Evolutionary conservation across 2,329 filamentous ascomycete genomes (phyloP), one percentile per base, ranked within the genome.

Genomic region (Phymatotrichopsis omnivora): DNA sequence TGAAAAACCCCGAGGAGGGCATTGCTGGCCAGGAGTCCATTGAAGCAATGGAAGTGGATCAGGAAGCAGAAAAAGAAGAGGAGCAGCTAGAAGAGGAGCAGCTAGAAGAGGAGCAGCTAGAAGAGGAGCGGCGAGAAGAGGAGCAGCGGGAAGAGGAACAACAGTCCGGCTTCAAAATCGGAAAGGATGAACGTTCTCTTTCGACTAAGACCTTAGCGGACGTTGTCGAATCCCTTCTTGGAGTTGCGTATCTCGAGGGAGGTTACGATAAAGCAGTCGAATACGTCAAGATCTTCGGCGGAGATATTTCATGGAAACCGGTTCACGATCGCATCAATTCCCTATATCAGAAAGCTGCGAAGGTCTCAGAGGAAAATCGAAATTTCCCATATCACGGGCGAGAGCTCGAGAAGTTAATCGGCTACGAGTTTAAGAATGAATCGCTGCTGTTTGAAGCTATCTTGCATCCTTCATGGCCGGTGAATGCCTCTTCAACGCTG

Each of bases 181-280:
- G n/a, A n/a, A n/a, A n/a, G n/a, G n/a, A n/a, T n/a, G n/a, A n/a
- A n/a, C n/a, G n/a, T n/a, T n/a, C n/a, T n/a, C 41, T 86, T 24
- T 81, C 84, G 0, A 81, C 77, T 1, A 96, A 96, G 60, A 75
- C 75, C 0, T 71, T 95, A 6, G 89, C 89, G 3, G 89, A 96
- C 57, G 79, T 95, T 0, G 73, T 94, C 0, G 89, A 96, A 60
- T 75, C 87, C 0, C 67, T 95, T 0, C 80, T 95, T 16, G 89
- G 85, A 1, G 82, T 78, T 1, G 74, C 82, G 0, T 86, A 74
- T 56, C 50, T 82, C 1, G 74, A 83, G 41, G 82, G 83, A 1
- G 82, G 82, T 0, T 65, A 82, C 11, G 36, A 65, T 0, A 79
- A 75, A 53, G 81, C 80, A 0, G 63, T 80, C 12, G 56, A 64